Conservation (phyloP, 1,284 basidiomycete species). For the Erythrobasidium hasegawianum region DNA sequence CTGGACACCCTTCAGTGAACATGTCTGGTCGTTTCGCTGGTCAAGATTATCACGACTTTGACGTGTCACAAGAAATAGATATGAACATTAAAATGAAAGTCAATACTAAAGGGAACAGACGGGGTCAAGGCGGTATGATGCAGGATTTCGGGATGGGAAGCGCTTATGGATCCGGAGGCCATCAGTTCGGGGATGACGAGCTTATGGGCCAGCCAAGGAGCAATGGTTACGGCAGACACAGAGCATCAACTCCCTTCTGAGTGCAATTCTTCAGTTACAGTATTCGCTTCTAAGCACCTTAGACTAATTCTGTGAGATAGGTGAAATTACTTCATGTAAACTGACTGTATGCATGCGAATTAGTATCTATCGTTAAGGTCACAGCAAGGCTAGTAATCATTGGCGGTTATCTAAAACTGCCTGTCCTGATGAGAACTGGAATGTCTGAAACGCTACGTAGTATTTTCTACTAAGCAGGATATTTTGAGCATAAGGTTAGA, state of each 20-base stretch:
- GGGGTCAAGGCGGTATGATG: not conserved
- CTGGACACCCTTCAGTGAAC: not conserved
- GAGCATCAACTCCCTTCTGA: not conserved
- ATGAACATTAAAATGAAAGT: conserved; percentile 2
- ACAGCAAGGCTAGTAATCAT: no score
- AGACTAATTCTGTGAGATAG: no score
- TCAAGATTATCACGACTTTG: not conserved
- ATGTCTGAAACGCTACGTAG: no score
- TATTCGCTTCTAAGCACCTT: no score
- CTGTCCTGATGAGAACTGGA: no score
- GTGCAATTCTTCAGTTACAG: no score
- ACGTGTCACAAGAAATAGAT: conserved; percentile 1
- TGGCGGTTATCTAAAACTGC: no score
- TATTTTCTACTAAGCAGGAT: no score
- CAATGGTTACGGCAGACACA: not conserved
- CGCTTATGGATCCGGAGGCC: not conserved
- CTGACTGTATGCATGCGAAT: no score
- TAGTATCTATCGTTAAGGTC: no score
- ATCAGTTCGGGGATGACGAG: not conserved
- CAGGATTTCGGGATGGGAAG: not conserved
- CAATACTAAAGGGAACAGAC: not conserved
- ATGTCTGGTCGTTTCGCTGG: not conserved
- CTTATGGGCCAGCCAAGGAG: not conserved
- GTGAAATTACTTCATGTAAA: no score
- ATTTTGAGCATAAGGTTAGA: no score